A percentile compares a stretch with the other conserved stretches of the same genome.
Evolutionary conservation across 1,284 basidiomycete genomes (phyloP).

Genomic region (Phenoliferia sp.): DNA sequence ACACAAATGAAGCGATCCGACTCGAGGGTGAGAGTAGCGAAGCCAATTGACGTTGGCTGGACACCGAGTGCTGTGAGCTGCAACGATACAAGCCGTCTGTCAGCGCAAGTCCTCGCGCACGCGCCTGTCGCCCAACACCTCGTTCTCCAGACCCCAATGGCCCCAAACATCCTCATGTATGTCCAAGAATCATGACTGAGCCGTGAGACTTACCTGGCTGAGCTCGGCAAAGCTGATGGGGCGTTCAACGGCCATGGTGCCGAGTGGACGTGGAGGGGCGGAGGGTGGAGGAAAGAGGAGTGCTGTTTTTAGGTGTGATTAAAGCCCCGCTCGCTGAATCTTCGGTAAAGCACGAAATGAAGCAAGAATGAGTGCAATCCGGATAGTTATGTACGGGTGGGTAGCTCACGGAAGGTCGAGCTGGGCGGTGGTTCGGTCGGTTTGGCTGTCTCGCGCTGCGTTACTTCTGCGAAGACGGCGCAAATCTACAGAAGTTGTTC

Average conservation of each 20-base stretch:
- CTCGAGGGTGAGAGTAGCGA: slow-evolving; percentile 93
- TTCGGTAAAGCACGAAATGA: not conserved
- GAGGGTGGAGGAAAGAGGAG: not conserved
- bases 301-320: no score
- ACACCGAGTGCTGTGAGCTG: slow-evolving; percentile 95
- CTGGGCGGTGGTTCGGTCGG: no score
- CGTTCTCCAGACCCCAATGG: not conserved
- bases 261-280: not conserved
- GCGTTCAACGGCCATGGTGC: slow-evolving; percentile 21
- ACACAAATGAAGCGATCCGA: slow-evolving; percentile 92
- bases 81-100: slow-evolving; percentile 24
- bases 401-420: not conserved
- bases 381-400: not conserved
- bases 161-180: not conserved
- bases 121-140: not conserved
- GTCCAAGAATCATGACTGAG: not conserved
- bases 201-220: slow-evolving; percentile 19
- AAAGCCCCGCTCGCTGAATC: not conserved
- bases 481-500: no score
- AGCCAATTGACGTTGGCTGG: slow-evolving; percentile 93
- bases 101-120: not conserved
- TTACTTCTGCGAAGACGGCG: no score
- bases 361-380: not conserved
- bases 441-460: no score
- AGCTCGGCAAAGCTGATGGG: slow-evolving; percentile 33